A percentile compares a stretch with the other conserved stretches of the same genome.
Conservation (phyloP, 202 grass and related monocot species). For the Miscanthus sacchariflorus region DNA sequence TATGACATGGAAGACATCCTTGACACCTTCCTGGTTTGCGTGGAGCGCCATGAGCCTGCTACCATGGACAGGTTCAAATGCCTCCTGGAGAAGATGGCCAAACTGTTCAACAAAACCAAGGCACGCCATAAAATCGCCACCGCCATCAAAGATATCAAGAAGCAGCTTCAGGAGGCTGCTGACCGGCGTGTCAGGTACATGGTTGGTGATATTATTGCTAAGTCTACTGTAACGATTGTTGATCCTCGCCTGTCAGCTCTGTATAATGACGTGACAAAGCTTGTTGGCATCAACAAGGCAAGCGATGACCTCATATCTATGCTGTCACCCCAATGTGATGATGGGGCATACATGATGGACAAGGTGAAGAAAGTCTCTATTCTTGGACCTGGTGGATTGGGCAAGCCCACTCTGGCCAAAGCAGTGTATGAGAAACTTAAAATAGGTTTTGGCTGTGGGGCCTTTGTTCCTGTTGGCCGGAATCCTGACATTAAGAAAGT, state of each 20-base stretch:
- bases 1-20: slow-evolving; percentile 8
- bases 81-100: not conserved
- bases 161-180: not conserved
- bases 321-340: not conserved
- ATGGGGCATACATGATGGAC: not conserved
- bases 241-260: not conserved
- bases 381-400: not conserved
- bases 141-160: not conserved
- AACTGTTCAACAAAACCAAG: not conserved
- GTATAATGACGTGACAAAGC: not conserved
- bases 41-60: not conserved
- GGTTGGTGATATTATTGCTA: not conserved
- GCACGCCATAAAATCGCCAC: not conserved
- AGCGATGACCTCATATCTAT: not conserved
- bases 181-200: not conserved
- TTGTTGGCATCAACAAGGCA: not conserved
- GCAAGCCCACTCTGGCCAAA: not conserved
- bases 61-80: not conserved
- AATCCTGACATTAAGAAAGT: not conserved
- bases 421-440: not conserved
- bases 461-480: not conserved
- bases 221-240: not conserved
- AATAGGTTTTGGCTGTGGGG: not conserved
- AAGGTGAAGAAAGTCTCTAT: not conserved
- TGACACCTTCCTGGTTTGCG: not conserved